phyloP scores from a whole-genome alignment of 2,329 filamentous ascomycete species.

The Aspergillus costaricaensis region DNA sequence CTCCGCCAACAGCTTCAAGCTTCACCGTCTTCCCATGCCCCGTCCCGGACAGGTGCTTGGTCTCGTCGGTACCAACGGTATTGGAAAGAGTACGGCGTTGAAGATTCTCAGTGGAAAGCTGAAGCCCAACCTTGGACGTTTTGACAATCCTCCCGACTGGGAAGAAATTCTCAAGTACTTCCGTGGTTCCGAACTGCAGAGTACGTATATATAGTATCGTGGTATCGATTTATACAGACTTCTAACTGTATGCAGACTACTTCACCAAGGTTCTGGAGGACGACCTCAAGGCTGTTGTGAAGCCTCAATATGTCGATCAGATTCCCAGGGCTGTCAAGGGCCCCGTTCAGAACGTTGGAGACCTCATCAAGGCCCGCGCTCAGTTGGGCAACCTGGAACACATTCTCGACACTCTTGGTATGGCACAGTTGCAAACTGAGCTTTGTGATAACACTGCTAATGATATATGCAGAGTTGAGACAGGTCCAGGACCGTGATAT shows the following conservation, averaged over 20 bases:
- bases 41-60: slow-evolving; percentile 93
- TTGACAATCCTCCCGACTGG: slow-evolving; percentile 97
- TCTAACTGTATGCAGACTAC: slow-evolving; percentile 66
- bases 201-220: slow-evolving; percentile 54
- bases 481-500: slow-evolving; percentile 94
- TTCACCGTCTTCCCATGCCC: slow-evolving; percentile 94
- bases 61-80: slow-evolving; percentile 98
- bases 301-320: slow-evolving; percentile 99
- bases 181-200: slow-evolving; percentile 95
- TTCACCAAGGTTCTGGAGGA: slow-evolving; percentile 98
- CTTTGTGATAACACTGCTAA: slow-evolving; percentile 16
- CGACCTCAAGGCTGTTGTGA: slow-evolving; percentile 94
- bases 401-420: slow-evolving; percentile 75
- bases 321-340: slow-evolving; percentile 90
- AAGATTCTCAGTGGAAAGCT: slow-evolving; percentile 98
- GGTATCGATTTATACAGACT: not conserved
- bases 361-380: slow-evolving; percentile 73
- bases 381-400: slow-evolving; percentile 79
- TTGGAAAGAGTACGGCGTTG: slow-evolving; percentile 98
- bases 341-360: slow-evolving; percentile 74
- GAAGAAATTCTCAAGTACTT: slow-evolving; percentile 99
- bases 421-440: not conserved
- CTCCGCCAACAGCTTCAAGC: slow-evolving; percentile 99
- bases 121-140: slow-evolving; percentile 94
- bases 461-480: slow-evolving; percentile 64